These are phyloP conservation scores for Arthrinium puccinioides DNA, from an alignment of 2,329 filamentous ascomycete species.

Conservation along the genomic window DNA sequence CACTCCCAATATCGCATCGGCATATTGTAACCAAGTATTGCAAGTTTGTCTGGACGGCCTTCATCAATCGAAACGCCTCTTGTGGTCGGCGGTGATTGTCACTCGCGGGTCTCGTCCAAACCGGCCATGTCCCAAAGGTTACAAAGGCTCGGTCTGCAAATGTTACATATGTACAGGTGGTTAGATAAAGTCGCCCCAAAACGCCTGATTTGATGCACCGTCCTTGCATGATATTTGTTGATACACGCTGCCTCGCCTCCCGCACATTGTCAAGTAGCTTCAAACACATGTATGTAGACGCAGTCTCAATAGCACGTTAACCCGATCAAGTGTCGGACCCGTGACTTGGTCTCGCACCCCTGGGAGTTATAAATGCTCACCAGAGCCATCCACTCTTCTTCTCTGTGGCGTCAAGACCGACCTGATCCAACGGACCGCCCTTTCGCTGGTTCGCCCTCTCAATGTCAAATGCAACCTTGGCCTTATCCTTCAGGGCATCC, in stretches of 20 bases:
- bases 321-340: too few species aligned
- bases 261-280: background rate
- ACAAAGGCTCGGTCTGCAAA: too few species aligned
- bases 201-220: constrained; percentile 2
- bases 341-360: background rate
- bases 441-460: constrained; percentile 43
- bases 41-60: too few species aligned
- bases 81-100: too few species aligned
- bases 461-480: constrained; percentile 35
- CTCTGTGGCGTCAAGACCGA: constrained; percentile 30
- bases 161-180: background rate
- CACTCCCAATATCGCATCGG: too few species aligned
- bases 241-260: background rate
- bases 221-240: background rate
- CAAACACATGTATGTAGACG: background rate
- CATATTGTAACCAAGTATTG: too few species aligned
- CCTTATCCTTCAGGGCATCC: constrained; percentile 28
- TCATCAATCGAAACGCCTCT: too few species aligned
- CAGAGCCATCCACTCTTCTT: constrained; percentile 43
- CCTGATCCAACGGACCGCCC: constrained; percentile 43
- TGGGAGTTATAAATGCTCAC: constrained; percentile 13
- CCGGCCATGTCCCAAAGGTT: too few species aligned
- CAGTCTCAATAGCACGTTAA: background rate
- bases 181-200: background rate
- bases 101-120: too few species aligned